Base-by-base conservation (phyloP, 805 yeast species). In the Cyberlindnera euphorbiiphila region DNA sequence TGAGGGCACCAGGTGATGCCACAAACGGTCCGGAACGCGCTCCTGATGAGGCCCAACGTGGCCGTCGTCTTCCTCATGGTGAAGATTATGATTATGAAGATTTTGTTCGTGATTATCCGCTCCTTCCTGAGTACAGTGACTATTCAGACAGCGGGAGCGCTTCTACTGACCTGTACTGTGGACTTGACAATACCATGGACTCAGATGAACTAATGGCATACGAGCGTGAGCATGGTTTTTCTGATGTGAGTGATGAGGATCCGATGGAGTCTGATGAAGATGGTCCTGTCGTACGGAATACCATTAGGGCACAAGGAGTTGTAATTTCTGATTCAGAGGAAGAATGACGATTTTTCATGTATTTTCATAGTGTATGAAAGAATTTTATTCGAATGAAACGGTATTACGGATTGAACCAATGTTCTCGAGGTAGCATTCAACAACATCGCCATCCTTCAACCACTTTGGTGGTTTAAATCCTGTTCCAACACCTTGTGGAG, bases 401-500 rank as follows among this genome's bases (percentile, higher is more conserved):
- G 49, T 53, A 52, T 71, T 72, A 14, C 42, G 43, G 32, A 73
- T 59, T 4, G 66, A 42, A 4, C 78, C 78, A 20, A 72, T 62
- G 5, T 61, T 54, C 20, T 66, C 70, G 21, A 73, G 54, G 33
- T 54, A 54, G 39, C 72, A 61, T 34, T 60, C 67, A 12, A 69
- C 66, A 2, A 54, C 58, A 45, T 74, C 78, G 9, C 70, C 72
- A 43, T 74, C 53, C 36, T 56, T 50, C 22, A 74, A 56, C 65
- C 68, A 73, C 46, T 50, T 58, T 24, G 65, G 54, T 21, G 61
- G 66, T 14, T 68, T 68, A 32, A 54, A 46, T 5, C 78, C 78
- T 53, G 65, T 59, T 6, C 76, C 80, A 9, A 71, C 77, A 18
- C 80, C 80, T 13, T 67, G 56, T 9, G 80, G 80, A 6, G 81